Percentiles rank a stretch among this genome's conserved stretches.
phyloP scores from a whole-genome alignment of 345 rosid species.

The Pugionium cornutum region DNA sequence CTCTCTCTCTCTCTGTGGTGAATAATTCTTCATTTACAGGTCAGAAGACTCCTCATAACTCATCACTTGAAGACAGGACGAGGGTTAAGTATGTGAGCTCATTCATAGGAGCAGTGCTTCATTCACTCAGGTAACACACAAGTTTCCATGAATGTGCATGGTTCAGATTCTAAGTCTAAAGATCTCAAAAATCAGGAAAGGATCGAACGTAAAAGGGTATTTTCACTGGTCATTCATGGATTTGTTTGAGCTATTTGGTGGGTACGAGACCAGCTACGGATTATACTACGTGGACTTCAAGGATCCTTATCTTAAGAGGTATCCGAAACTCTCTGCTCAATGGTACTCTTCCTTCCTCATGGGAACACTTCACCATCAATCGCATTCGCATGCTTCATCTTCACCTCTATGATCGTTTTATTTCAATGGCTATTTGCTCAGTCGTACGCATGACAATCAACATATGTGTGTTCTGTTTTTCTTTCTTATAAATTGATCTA shows the following conservation, averaged over 20 bases:
- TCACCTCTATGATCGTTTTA: slow-evolving; percentile 10
- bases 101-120: slow-evolving; percentile 51
- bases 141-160: slow-evolving; percentile 6
- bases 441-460: no score
- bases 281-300: slow-evolving; percentile 51
- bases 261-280: slow-evolving; percentile 43
- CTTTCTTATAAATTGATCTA: no score
- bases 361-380: slow-evolving; percentile 35
- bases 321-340: slow-evolving; percentile 53
- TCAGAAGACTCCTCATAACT: slow-evolving; percentile 41
- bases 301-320: slow-evolving; percentile 47
- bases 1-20: neutral
- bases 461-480: no score
- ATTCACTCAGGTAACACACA: slow-evolving; percentile 48
- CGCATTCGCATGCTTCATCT: slow-evolving; percentile 13
- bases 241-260: slow-evolving; percentile 44
- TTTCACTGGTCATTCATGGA: slow-evolving; percentile 55
- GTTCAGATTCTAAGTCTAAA: neutral
- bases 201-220: slow-evolving; percentile 54
- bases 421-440: neutral
- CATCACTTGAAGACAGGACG: slow-evolving; percentile 47
- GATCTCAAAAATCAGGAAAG: slow-evolving; percentile 40
- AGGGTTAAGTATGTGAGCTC: slow-evolving; percentile 49
- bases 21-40: slow-evolving; percentile 41
- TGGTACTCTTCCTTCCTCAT: slow-evolving; percentile 47